These are phyloP conservation scores for Lippia alba DNA, from an alignment of 305 asterid genomes.

Conservation along the genomic window DNA sequence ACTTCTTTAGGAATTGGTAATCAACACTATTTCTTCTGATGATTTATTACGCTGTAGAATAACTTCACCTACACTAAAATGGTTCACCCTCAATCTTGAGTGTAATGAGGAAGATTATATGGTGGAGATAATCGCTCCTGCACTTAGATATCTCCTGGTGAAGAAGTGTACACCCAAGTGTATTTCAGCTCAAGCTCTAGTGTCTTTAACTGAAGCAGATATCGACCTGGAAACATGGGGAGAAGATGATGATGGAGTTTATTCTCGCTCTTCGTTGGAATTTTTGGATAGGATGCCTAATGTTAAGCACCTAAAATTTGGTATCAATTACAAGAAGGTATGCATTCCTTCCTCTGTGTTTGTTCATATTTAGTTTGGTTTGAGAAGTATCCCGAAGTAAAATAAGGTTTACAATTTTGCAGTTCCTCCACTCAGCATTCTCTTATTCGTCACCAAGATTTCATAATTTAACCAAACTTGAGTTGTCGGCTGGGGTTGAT, in stretches of 20 bases:
- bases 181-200: background rate
- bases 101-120: background rate
- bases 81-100: background rate
- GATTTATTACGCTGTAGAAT: background rate
- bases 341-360: no score
- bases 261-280: background rate
- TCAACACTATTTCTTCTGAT: background rate
- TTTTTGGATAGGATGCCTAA: slow-evolving; percentile 13
- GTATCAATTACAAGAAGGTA: background rate
- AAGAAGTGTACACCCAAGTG: background rate
- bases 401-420: background rate
- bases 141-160: slow-evolving; percentile 12
- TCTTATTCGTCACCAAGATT: background rate
- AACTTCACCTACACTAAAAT: background rate
- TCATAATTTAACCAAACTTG: slow-evolving; percentile 23
- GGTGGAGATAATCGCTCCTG: background rate
- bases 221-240: background rate
- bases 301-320: background rate
- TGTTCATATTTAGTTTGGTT: no score
- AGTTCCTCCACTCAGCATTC: background rate
- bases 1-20: slow-evolving; percentile 11
- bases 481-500: background rate
- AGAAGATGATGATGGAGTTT: background rate
- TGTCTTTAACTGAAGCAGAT: slow-evolving; percentile 21
- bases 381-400: no score